phyloP scores from a whole-genome alignment of 2,329 filamentous ascomycete species.

The Microdochium trichocladiopsis region DNA sequence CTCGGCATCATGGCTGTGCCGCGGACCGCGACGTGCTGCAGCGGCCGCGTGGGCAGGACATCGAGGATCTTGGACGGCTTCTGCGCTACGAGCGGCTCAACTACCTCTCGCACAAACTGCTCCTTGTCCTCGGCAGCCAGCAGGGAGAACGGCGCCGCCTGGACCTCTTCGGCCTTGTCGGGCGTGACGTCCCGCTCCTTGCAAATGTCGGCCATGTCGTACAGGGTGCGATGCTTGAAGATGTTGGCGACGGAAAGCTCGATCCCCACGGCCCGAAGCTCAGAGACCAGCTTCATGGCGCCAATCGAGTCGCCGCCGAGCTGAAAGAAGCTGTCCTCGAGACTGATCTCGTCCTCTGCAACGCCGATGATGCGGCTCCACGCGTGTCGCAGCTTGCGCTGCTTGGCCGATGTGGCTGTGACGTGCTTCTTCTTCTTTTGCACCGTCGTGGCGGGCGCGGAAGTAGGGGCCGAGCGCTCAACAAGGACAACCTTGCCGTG shows the following conservation, averaged over 20 bases:
- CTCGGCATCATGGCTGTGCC: conserved; percentile 51
- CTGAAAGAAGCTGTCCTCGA: conserved; percentile 53
- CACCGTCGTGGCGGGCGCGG: conserved; percentile 4
- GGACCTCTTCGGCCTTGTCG: conserved; percentile 8
- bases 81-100: conserved; percentile 41
- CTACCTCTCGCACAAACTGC: conserved; percentile 35
- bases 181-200: conserved; percentile 22
- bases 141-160: conserved; percentile 38
- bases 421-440: conserved; percentile 19
- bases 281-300: conserved; percentile 55
- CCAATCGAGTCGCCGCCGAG: conserved; percentile 53
- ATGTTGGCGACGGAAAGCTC: conserved; percentile 47
- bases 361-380: conserved; percentile 41
- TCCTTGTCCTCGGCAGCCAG: conserved; percentile 31
- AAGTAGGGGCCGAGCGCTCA: conserved; percentile 10
- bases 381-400: conserved; percentile 34
- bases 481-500: conserved; percentile 20
- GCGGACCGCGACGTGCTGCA: conserved; percentile 52
- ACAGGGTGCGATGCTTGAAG: conserved; percentile 39
- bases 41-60: conserved; percentile 49
- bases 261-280: conserved; percentile 38
- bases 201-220: conserved; percentile 46
- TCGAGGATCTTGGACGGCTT: conserved; percentile 44
- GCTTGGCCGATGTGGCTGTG: conserved; percentile 30
- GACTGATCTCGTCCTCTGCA: conserved; percentile 36